phyloP scores from a whole-genome alignment of 805 yeast species.

The Scheffersomyces lignosus region DNA sequence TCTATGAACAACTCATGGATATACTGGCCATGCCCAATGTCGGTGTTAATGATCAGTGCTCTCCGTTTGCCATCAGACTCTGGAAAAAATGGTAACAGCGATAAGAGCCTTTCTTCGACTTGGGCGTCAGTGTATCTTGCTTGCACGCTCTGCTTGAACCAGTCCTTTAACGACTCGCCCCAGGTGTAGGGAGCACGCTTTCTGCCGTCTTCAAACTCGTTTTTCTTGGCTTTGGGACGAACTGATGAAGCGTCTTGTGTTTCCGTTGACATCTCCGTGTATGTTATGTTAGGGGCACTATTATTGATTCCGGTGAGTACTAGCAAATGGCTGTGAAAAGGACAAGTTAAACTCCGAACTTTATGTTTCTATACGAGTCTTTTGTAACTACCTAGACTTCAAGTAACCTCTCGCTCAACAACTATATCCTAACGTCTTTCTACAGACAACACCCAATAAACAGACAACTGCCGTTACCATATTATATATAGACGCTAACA shows the following conservation, averaged over 20 bases:
- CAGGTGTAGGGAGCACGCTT: constrained; percentile 15
- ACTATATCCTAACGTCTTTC: no score
- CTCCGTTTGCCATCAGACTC: constrained; percentile 47
- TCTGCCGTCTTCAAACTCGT: constrained; percentile 20
- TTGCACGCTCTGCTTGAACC: constrained; percentile 27
- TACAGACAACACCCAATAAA: no score
- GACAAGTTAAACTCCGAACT: no score
- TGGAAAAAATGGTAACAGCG: constrained; percentile 60
- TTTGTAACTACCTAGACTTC: no score
- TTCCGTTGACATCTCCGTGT: neutral
- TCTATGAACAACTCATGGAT: constrained; percentile 77
- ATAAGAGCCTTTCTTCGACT: constrained; percentile 46
- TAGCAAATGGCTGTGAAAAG: no score
- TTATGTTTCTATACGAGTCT: no score
- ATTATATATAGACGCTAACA: no score
- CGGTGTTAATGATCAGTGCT: constrained; percentile 52
- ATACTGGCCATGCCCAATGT: constrained; percentile 52
- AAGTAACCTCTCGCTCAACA: no score
- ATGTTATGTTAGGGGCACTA: no score
- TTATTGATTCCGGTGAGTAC: no score
- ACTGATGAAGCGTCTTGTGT: constrained; percentile 1
- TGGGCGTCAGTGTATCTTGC: constrained; percentile 20
- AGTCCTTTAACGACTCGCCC: constrained; percentile 24
- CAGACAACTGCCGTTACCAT: no score
- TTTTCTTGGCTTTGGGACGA: constrained; percentile 3